Evolutionary conservation across 2,329 filamentous ascomycete species (phyloP), one percentile per base, ranked within the genome.

Genomic region (Ascocoryne sarcoides): DNA sequence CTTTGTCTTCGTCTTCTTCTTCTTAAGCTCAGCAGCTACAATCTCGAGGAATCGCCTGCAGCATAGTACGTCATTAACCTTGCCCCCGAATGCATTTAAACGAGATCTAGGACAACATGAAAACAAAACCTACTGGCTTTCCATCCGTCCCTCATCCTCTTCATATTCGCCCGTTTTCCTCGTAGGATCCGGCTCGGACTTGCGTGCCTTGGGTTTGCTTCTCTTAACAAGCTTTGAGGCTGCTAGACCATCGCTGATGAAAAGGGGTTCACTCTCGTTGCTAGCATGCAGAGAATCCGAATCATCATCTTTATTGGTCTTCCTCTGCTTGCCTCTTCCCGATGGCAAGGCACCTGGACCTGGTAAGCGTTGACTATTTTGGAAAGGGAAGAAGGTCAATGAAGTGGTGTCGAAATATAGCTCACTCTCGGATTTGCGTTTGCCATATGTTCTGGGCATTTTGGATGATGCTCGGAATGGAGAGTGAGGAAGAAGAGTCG

Each of bases 51-150:
- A 56, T n/a, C 48, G 39, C 23, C 51, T 54, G 20, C 8, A 19
- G 28, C 15, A 29, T 1, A 14, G 17, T n/a, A 43, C 15, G 20
- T 10, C 15, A 9, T 29, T 35, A 15, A 33, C 20, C 16, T n/a
- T n/a, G n/a, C n/a, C n/a, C n/a, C n/a, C n/a, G n/a, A n/a, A n/a
- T n/a, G n/a, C n/a, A n/a, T n/a, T n/a, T n/a, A n/a, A n/a, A n/a
- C n/a, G n/a, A n/a, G n/a, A 30, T 16, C 15, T 14, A 37, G 29
- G 16, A 10, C 32, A 10, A 12, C 15, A 17, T 31, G 15, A 16
- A 14, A 26, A 7, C 7, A 19, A 15, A 10, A 42, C 54, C 32
- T 48, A 59, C 56, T 55, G 50, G 44, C 48, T 51, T 36, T 54
- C 50, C 36, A 42, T 42, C 3, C 52, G 42, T 18, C 50, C 54